Base-by-base conservation (phyloP, 495 filamentous ascomycete species). In the Achaetomiella virescens region DNA sequence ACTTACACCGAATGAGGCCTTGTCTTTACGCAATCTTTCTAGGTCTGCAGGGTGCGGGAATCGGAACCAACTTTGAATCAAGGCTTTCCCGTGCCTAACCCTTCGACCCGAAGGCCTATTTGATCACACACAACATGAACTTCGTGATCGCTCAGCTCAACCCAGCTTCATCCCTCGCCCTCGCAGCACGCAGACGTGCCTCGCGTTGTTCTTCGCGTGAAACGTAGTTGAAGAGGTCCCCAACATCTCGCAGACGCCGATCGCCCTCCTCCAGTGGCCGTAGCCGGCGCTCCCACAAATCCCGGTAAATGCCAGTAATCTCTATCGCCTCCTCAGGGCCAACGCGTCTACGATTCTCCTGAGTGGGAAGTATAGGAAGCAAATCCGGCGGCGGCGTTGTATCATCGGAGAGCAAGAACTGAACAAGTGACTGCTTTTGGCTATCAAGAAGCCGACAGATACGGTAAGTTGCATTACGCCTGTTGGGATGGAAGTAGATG, bases 361-460 rank as follows among this genome's bases (percentile, higher is more conserved):
- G 17, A 37, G 40, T 48, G 2, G 38, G 43, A 14, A 51, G 55
- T 7, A 64, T 37, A 17, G 62, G 62, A 8, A 62, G 47, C 21
- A 55, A 46, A 11, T 21, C 31, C 3, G 18, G 8, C 1, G 18
- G 7, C 51, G 57, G 45, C 33, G 11, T n/a, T 11, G 9, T 48
- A 14, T n/a, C 10, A 4, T 48, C 55, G 7, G 55, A 49, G 35
- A 58, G 43, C 1, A 65, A 38, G 42, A 67, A 63, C 9, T 53
- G 21, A 6, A 55, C 1, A 0, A 65, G 58, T 10, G 37, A 11
- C 17, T 60, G n/a, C 22, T 55, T 53, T 44, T 65, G 62, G 7
- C 21, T 37, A 15, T 59, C 54, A 6, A 59, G 49, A 6, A 65
- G 62, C 3, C 41, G 52, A 37, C 54, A 67, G 42, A 67, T 61